Evolutionary conservation across 2,329 filamentous ascomycete genomes (phyloP).

Genomic region (Pestalotiopsis sp.): DNA sequence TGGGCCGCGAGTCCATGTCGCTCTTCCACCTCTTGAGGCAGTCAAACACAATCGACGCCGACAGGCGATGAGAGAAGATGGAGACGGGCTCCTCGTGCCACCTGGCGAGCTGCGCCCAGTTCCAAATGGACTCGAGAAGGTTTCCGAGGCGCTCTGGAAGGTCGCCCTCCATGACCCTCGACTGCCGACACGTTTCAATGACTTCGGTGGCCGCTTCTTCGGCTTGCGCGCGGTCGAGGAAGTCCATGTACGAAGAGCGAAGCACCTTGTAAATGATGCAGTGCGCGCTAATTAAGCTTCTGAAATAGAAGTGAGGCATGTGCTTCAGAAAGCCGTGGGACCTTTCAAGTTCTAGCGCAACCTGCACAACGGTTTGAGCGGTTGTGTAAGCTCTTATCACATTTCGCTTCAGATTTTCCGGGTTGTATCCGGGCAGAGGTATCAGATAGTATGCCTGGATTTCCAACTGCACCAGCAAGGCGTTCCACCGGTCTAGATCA

Average conservation of each 20-base stretch:
- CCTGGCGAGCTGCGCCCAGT: constrained; percentile 30
- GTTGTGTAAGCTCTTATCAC: constrained; percentile 49
- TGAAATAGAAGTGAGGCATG: constrained; percentile 50
- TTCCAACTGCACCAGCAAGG: constrained; percentile 51
- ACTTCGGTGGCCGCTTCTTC: constrained; percentile 30
- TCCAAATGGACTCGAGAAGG: constrained; percentile 50
- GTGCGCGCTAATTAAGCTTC: constrained; percentile 44
- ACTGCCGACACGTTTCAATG: constrained; percentile 38
- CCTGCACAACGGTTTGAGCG: constrained; percentile 43
- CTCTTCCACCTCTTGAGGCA: constrained; percentile 48
- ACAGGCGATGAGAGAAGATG: constrained; percentile 44
- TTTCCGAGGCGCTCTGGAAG: constrained; percentile 44
- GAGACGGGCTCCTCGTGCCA: constrained; percentile 42
- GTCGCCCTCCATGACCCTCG: constrained; percentile 49
- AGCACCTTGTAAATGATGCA: constrained; percentile 47
- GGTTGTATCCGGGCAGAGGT: constrained; percentile 38
- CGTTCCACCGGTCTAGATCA: constrained; percentile 48
- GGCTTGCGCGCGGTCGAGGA: constrained; percentile 20
- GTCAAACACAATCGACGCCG: constrained; percentile 49
- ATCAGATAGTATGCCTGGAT: constrained; percentile 55
- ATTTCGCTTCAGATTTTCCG: constrained; percentile 42
- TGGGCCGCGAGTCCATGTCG: constrained; percentile 19
- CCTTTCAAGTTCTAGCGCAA: constrained; percentile 42
- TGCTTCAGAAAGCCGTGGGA: constrained; percentile 40
- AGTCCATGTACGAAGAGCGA: constrained; percentile 41